Percentiles rank a stretch among this genome's conserved stretches.
phyloP scores from a whole-genome alignment of 306 rosid species.

The Cyclanthera cordifolia region DNA sequence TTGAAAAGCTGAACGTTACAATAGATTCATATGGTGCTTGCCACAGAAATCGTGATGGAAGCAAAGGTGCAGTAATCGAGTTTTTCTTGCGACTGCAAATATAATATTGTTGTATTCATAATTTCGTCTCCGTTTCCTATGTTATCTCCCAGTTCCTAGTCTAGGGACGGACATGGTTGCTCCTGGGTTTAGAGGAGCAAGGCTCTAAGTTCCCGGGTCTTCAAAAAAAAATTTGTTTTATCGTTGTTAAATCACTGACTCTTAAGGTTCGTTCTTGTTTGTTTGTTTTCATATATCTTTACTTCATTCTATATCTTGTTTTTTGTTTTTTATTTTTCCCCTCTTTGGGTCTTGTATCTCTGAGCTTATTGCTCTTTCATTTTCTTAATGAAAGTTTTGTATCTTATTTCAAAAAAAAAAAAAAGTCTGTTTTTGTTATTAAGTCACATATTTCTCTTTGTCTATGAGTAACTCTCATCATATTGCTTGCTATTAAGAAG shows the following conservation, averaged over 20 bases:
- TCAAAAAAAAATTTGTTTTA: no score
- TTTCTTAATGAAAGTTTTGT: no score
- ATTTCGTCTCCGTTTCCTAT: no score
- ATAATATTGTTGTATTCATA: neutral
- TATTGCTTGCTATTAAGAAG: neutral
- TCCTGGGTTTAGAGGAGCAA: no score
- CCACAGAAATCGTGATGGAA: constrained; percentile 75
- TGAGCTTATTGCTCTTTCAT: no score
- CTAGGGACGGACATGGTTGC: no score
- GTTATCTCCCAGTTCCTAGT: no score
- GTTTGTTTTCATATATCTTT: constrained; percentile 1
- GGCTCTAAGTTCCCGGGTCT: no score
- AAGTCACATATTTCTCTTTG: neutral
- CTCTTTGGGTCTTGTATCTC: no score
- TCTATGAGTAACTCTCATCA: neutral
- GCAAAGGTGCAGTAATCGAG: constrained; percentile 6
- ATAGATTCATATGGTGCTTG: constrained; percentile 93
- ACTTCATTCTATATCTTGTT: no score
- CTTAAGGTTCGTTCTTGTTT: neutral
- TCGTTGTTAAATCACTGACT: neutral
- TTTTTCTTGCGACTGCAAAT: neutral
- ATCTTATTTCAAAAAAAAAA: no score
- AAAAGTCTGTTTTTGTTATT: neutral
- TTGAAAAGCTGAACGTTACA: constrained; percentile 43
- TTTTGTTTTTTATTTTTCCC: no score